Conservation (phyloP, 2,329 filamentous ascomycete genomes). For the Penicillium occitanis region DNA sequence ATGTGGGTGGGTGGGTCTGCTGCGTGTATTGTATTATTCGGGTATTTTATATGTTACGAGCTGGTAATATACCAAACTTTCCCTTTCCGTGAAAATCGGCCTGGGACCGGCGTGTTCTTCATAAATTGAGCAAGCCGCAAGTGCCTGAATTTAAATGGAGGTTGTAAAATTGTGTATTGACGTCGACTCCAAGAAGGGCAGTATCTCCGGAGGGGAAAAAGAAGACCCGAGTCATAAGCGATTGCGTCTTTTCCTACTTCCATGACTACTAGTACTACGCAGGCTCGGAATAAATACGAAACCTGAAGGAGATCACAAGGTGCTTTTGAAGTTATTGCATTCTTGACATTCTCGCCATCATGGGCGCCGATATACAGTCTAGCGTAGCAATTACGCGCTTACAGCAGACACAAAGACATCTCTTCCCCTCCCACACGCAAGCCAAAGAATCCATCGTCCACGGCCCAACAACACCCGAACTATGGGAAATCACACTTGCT, state of each 20-base stretch:
- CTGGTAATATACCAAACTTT: neutral
- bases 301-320: neutral
- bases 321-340: neutral
- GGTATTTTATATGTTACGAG: neutral
- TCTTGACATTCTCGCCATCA: neutral
- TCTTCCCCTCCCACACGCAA: conserved; percentile 31
- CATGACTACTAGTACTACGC: neutral
- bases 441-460: conserved; percentile 58
- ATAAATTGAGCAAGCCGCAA: neutral
- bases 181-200: neutral
- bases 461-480: conserved; percentile 66
- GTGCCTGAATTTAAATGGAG: neutral
- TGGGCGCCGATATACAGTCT: conserved; percentile 17
- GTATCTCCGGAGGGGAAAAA: neutral
- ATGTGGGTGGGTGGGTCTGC: neutral
- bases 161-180: neutral
- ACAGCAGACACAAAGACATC: conserved; percentile 27
- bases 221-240: neutral
- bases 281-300: neutral
- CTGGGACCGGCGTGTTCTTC: neutral
- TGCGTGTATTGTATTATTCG: neutral
- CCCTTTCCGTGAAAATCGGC: neutral
- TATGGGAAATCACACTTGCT: conserved; percentile 70
- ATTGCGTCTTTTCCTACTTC: neutral
- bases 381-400: conserved; percentile 24